Conservation (phyloP, 345 rosid species). For the Mangifera indica region DNA sequence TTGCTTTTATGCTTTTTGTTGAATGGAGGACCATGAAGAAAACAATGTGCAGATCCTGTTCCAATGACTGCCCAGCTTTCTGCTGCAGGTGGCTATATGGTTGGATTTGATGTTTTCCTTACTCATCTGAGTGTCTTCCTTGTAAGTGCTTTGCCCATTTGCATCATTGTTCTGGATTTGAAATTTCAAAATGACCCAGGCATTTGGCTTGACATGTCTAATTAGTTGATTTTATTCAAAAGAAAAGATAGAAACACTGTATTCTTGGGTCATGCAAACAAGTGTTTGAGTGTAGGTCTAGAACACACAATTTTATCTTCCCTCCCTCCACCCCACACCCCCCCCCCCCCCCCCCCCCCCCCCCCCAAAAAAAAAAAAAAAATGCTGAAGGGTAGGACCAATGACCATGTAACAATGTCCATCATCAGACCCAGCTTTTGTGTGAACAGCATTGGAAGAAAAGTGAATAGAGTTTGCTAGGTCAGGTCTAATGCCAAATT, state of each 20-base stretch:
- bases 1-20: neutral
- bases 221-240: neutral
- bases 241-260: too few species aligned
- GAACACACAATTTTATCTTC: too few species aligned
- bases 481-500: neutral
- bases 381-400: too few species aligned
- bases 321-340: too few species aligned
- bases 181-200: neutral
- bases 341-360: too few species aligned
- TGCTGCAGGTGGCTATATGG: constrained; percentile 53
- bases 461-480: neutral
- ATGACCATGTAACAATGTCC: too few species aligned
- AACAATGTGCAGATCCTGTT: constrained; percentile 35
- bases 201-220: neutral
- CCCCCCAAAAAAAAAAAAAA: too few species aligned
- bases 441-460: too few species aligned
- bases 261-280: too few species aligned
- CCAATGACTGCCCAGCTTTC: constrained; percentile 45
- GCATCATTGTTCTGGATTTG: neutral
- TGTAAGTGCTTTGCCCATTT: neutral
- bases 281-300: too few species aligned
- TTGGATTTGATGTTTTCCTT: constrained; percentile 58
- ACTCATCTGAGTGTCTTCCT: constrained; percentile 63
- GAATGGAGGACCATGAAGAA: constrained; percentile 49
- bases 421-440: too few species aligned